Percentiles rank a stretch among this genome's conserved stretches.
Evolutionary conservation across 768 basidiomycete genomes (phyloP).

Genomic region (Pleurotus ostreatus): DNA sequence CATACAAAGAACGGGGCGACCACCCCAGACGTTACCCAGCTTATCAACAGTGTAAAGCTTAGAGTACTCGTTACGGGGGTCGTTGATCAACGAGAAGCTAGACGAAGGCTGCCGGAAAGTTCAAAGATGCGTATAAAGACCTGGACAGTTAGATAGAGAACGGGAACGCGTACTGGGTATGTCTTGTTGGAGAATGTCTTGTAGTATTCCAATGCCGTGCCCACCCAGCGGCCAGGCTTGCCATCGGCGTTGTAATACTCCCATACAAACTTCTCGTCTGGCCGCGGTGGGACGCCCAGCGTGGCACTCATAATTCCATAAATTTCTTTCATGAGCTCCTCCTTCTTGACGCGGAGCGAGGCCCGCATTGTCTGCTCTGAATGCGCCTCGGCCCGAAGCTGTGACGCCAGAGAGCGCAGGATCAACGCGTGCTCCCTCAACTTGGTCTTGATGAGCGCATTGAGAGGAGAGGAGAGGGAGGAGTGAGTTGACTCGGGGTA

Average conservation of each 20-base stretch:
- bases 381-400: slow-evolving; percentile 39
- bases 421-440: slow-evolving; percentile 87
- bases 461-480: slow-evolving; percentile 65
- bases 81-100: slow-evolving; percentile 91
- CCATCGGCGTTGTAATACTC: slow-evolving; percentile 84
- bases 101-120: slow-evolving; percentile 49
- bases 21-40: slow-evolving; percentile 91
- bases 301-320: slow-evolving; percentile 83
- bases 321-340: slow-evolving; percentile 77
- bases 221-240: slow-evolving; percentile 70
- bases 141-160: neutral
- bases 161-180: slow-evolving; percentile 40
- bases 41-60: slow-evolving; percentile 90
- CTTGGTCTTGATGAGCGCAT: slow-evolving; percentile 81
- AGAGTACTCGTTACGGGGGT: slow-evolving; percentile 81
- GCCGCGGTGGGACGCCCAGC: slow-evolving; percentile 80
- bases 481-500: slow-evolving; percentile 88
- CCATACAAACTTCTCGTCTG: slow-evolving; percentile 73
- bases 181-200: slow-evolving; percentile 55
- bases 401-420: slow-evolving; percentile 59
- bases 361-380: slow-evolving; percentile 43
- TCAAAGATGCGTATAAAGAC: neutral
- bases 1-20: slow-evolving; percentile 79
- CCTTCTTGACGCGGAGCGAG: slow-evolving; percentile 77
- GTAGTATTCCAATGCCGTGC: slow-evolving; percentile 81